Conservation (phyloP, 805 yeast species). For the Cyberlindnera bimundalis region DNA sequence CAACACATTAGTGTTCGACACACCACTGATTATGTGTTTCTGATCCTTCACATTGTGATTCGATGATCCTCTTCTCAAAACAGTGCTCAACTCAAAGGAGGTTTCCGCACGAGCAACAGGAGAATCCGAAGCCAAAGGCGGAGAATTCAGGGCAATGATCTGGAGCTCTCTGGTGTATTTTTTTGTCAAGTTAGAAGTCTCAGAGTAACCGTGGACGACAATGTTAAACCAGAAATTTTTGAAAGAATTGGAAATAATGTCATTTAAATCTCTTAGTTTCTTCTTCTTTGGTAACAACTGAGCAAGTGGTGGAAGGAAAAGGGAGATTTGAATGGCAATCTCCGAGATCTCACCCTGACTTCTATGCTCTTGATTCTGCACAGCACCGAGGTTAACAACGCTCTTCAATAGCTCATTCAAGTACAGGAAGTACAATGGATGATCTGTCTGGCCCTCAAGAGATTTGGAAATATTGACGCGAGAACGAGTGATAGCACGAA, state of each 20-base stretch:
- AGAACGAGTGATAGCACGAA: slow-evolving; percentile 45
- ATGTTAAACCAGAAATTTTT: slow-evolving; percentile 93
- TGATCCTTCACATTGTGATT: slow-evolving; percentile 76
- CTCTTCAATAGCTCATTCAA: slow-evolving; percentile 62
- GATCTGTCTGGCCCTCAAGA: slow-evolving; percentile 25
- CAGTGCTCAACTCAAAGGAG: slow-evolving; percentile 86
- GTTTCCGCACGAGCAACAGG: slow-evolving; percentile 86
- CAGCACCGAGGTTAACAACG: slow-evolving; percentile 77
- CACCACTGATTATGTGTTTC: slow-evolving; percentile 47
- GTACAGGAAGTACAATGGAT: slow-evolving; percentile 53
- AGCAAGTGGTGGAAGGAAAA: slow-evolving; percentile 71
- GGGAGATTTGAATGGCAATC: slow-evolving; percentile 65
- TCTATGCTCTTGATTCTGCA: slow-evolving; percentile 69
- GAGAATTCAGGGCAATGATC: slow-evolving; percentile 80
- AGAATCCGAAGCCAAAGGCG: slow-evolving; percentile 79
- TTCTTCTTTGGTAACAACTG: slow-evolving; percentile 57
- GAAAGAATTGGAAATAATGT: slow-evolving; percentile 57
- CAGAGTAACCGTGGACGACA: slow-evolving; percentile 85
- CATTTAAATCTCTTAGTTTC: slow-evolving; percentile 39
- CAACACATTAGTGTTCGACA: slow-evolving; percentile 40
- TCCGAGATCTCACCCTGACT: slow-evolving; percentile 68
- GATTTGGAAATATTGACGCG: slow-evolving; percentile 42
- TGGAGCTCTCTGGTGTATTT: slow-evolving; percentile 48
- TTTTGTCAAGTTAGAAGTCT: slow-evolving; percentile 50
- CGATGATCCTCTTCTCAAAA: slow-evolving; percentile 85